Evolutionary conservation across 169 alveolate species (phyloP), one percentile per base, ranked within the genome.

Genomic region (Babesia sp.): DNA sequence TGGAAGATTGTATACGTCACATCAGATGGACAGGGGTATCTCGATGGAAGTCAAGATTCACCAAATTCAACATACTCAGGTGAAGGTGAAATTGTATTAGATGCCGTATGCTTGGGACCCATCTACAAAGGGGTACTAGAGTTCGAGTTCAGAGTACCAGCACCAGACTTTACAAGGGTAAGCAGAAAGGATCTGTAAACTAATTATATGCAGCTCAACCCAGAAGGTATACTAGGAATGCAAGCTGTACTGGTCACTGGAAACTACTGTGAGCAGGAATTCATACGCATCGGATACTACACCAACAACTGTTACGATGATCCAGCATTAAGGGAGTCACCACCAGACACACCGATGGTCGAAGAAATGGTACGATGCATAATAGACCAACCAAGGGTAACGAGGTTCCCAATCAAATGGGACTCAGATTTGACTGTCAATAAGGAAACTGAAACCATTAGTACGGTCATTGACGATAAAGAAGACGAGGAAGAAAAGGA

Each of bases 241-340:
- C 98, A 98, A 70, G 99, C 98, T 41, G 89, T 97, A 57, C 86
- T 97, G 36, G 92, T 97, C 44, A 91, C 98, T 34, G 97, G 98
- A 51, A 92, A 95, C 57, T 97, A 96, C 87, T 90, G 93, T 44
- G 91, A 94, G 44, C 94, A 96, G 77, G 99, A 97, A 83, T 97
- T 97, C 86, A 95, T 96, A 68, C 85, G 99, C 79, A 96, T 96
- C 20, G 99, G 99, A 20, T 97, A 96, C 90, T 97, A 96, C 86
- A 97, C 96, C 56, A 96, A 97, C 91, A 94, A 96, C 71, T 79
- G 87, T 71, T 97, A 97, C 80, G 95, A 92, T 54, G 97, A 95
- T 68, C 93, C 91, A 12, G 96, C 90, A 48, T 88, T 96, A 54
- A 92, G 95, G 67, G 98, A 95, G 74, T 94, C 95, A 73, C 98